phyloP scores from a whole-genome alignment of 495 filamentous ascomycete species.

The Beverwykella pulmonaria region DNA sequence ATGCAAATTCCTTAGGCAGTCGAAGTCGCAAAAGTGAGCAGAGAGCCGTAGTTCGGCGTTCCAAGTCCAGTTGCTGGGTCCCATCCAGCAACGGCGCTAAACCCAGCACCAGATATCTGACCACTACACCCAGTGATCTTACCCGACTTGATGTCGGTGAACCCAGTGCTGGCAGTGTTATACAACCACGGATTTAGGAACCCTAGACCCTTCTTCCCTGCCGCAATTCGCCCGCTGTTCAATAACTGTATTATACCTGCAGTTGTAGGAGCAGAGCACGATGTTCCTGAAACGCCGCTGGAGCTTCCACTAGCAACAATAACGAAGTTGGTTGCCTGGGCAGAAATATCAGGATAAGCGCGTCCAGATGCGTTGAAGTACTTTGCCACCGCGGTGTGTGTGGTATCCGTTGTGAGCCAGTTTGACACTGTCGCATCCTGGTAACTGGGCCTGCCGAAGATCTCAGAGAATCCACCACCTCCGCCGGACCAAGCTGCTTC shows the following conservation, averaged over 20 bases:
- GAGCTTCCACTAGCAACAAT: slow-evolving; percentile 1
- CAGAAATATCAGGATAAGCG: slow-evolving; percentile 26
- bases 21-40: slow-evolving; percentile 6
- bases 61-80: slow-evolving; percentile 25
- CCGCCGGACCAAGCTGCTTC: slow-evolving; percentile 12
- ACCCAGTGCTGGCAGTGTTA: neutral
- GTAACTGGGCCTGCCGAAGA: slow-evolving; percentile 23
- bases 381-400: slow-evolving; percentile 5
- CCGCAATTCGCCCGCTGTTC: slow-evolving; percentile 20
- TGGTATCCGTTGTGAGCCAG: slow-evolving; percentile 16
- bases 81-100: slow-evolving; percentile 14
- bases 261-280: slow-evolving; percentile 16
- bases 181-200: slow-evolving; percentile 30
- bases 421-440: slow-evolving; percentile 17
- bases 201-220: slow-evolving; percentile 21
- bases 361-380: slow-evolving; percentile 26
- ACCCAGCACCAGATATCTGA: slow-evolving; percentile 20
- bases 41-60: slow-evolving; percentile 11
- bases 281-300: slow-evolving; percentile 7
- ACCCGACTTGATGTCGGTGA: slow-evolving; percentile 22
- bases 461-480: slow-evolving; percentile 27
- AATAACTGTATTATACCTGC: slow-evolving; percentile 18
- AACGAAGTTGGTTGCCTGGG: slow-evolving; percentile 16
- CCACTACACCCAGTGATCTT: slow-evolving; percentile 13
- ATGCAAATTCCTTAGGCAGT: slow-evolving; percentile 11